phyloP scores from a whole-genome alignment of 1,284 basidiomycete species.

The Trichosporon coremiiforme region DNA sequence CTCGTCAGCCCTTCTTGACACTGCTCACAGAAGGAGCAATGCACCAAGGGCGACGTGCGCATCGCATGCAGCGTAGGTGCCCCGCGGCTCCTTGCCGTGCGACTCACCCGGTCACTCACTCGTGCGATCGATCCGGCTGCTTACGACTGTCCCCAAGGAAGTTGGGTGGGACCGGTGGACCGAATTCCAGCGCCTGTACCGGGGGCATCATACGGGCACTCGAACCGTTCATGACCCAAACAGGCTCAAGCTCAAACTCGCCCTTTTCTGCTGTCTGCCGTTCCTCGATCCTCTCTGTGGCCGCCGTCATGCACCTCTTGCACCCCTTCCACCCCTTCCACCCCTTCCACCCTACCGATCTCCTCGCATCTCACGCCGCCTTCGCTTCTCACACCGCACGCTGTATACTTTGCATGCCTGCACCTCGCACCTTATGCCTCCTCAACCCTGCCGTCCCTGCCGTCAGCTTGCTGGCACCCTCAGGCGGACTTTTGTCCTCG shows the following conservation, averaged over 20 bases:
- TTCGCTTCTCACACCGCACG: neutral
- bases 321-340: too few relatives aligned
- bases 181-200: neutral
- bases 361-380: neutral
- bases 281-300: neutral
- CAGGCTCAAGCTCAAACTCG: conserved; percentile 9
- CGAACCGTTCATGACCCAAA: neutral
- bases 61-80: neutral
- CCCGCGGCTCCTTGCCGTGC: too few relatives aligned
- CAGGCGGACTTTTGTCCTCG: neutral
- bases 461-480: neutral
- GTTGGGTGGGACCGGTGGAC: neutral
- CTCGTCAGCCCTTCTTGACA: neutral
- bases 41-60: neutral
- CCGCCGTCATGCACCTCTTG: neutral
- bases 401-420: neutral
- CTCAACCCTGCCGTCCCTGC: conserved; percentile 7
- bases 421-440: neutral
- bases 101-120: neutral
- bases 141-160: neutral
- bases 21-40: neutral
- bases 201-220: neutral
- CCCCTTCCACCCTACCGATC: too few relatives aligned
- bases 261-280: neutral
- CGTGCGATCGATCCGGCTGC: neutral